These are phyloP conservation scores for Oryza brachyantha DNA, from an alignment of 176 grass and related monocot genomes.

Conservation along the genomic window DNA sequence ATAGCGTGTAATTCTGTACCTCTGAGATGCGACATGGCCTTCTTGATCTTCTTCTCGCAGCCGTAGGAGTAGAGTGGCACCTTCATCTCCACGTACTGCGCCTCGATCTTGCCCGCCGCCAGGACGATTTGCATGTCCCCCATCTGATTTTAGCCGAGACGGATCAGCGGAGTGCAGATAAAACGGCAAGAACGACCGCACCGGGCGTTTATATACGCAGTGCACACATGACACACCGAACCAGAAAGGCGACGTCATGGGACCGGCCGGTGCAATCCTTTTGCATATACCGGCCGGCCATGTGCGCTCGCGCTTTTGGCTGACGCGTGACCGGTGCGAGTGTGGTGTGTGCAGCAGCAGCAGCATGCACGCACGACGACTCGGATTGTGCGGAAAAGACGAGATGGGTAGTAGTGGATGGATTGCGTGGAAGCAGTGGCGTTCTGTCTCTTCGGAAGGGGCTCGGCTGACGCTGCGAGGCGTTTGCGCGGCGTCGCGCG, in stretches of 20 bases:
- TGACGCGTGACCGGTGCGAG: neutral
- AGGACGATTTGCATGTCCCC: constrained; percentile 78
- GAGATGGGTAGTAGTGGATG: constrained; percentile 19
- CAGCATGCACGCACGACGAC: neutral
- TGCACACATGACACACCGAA: neutral
- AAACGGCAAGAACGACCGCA: neutral
- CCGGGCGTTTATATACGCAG: constrained; percentile 9
- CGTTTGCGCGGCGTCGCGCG: constrained; percentile 9
- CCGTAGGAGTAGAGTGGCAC: constrained; percentile 92
- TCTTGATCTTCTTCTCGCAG: constrained; percentile 94
- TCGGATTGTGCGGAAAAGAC: constrained; percentile 17
- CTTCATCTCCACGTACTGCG: constrained; percentile 93
- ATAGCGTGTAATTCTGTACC: constrained; percentile 32
- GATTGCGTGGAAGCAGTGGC: constrained; percentile 32
- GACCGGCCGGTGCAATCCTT: no score
- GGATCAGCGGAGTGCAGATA: constrained; percentile 12
- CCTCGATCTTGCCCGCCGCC: constrained; percentile 57
- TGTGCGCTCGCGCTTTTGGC: constrained; percentile 28
- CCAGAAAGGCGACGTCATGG: constrained; percentile 8
- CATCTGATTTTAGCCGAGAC: constrained; percentile 38
- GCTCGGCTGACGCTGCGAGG: constrained; percentile 30
- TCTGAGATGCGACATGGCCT: constrained; percentile 64
- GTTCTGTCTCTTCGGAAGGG: constrained; percentile 20
- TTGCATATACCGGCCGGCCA: constrained; percentile 1
- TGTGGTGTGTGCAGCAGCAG: neutral